Percentiles rank a stretch among this genome's conserved stretches.
Evolutionary conservation across 2,329 filamentous ascomycete genomes (phyloP).

Genomic region (Alternaria sp.): DNA sequence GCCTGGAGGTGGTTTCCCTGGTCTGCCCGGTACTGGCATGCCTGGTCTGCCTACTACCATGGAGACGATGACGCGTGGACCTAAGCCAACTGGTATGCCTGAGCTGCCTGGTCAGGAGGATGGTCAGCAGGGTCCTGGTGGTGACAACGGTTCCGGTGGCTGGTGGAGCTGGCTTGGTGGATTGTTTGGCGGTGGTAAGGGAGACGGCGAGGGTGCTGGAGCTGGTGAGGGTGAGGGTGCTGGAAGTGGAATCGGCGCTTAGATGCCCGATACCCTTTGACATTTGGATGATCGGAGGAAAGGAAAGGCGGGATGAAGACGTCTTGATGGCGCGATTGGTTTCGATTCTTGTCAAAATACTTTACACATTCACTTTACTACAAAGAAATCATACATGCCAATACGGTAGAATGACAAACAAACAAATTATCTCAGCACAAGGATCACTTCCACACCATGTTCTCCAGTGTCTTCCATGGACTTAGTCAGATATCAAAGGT

Average conservation of each 20-base stretch:
- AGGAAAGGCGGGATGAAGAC: background rate
- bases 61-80: slow-evolving; percentile 18
- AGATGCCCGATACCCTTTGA: background rate
- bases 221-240: background rate
- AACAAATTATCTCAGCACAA: background rate
- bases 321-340: background rate
- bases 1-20: slow-evolving; percentile 5
- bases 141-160: slow-evolving; percentile 2
- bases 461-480: background rate
- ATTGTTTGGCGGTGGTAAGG: slow-evolving; percentile 8
- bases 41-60: slow-evolving; percentile 10
- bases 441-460: background rate
- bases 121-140: background rate
- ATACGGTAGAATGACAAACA: background rate
- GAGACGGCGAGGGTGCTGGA: background rate
- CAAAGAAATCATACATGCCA: background rate
- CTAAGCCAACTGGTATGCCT: slow-evolving; percentile 14
- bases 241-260: background rate
- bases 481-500: background rate
- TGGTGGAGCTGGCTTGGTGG: slow-evolving; percentile 13
- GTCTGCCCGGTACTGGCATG: background rate
- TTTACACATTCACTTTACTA: background rate
- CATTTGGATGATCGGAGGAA: background rate
- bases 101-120: background rate
- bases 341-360: background rate